Percentiles rank a stretch among this genome's conserved stretches.
Evolutionary conservation across 1,284 basidiomycete genomes (phyloP).

Genomic region (Earliella scabrosa): DNA sequence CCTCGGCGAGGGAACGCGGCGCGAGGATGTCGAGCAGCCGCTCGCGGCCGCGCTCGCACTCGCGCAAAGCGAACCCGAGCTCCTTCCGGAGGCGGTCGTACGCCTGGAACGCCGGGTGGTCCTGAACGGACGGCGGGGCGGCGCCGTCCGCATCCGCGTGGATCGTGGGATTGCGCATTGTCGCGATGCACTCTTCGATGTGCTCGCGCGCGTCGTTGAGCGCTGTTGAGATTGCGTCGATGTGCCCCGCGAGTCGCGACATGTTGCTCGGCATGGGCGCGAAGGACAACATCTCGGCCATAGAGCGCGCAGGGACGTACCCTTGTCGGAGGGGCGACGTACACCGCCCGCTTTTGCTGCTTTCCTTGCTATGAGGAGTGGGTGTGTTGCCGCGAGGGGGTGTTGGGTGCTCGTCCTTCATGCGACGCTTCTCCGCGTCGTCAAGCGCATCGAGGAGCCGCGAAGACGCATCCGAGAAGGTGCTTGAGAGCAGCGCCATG

Average conservation of each 20-base stretch:
- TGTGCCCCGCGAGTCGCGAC: constrained; percentile 68
- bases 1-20: constrained; percentile 33
- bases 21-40: constrained; percentile 59
- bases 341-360: constrained; percentile 14
- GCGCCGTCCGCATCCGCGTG: not conserved
- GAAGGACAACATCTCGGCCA: constrained; percentile 51
- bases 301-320: constrained; percentile 18
- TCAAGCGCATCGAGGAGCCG: constrained; percentile 65
- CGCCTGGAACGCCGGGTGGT: constrained; percentile 58
- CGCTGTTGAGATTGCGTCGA: constrained; percentile 67
- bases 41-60: constrained; percentile 78
- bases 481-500: constrained; percentile 66
- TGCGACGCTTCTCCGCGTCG: constrained; percentile 51
- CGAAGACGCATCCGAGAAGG: constrained; percentile 65
- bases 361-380: constrained; percentile 11
- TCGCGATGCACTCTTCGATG: constrained; percentile 59
- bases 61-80: constrained; percentile 71
- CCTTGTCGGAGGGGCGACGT: constrained; percentile 10
- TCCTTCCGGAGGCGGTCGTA: constrained; percentile 77
- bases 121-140: constrained; percentile 21
- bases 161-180: constrained; percentile 46
- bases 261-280: constrained; percentile 73
- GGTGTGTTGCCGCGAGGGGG: constrained; percentile 32
- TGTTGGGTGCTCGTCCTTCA: constrained; percentile 52
- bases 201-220: constrained; percentile 69